phyloP scores from a whole-genome alignment of 768 basidiomycete genomes.

The Daedalea quercina region DNA sequence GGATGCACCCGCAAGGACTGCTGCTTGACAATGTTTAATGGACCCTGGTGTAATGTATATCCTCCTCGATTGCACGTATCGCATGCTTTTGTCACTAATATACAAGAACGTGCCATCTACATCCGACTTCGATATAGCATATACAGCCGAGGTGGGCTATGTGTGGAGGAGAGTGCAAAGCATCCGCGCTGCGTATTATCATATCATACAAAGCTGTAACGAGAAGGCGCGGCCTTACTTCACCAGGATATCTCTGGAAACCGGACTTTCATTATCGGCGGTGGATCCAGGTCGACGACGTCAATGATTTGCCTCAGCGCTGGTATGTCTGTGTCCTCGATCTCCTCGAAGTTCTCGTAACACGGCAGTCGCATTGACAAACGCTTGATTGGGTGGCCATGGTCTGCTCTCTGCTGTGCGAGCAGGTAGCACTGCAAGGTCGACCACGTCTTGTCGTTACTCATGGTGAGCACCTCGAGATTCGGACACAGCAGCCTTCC shows the following conservation, averaged over 20 bases:
- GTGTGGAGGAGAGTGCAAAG: not conserved
- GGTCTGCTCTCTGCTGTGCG: constrained; percentile 15
- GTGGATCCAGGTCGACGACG: constrained; percentile 22
- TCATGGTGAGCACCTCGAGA: constrained; percentile 18
- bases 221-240: not conserved
- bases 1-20: constrained; percentile 7
- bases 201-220: not conserved
- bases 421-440: constrained; percentile 21
- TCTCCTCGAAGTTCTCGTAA: constrained; percentile 22
- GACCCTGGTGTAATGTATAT: not conserved
- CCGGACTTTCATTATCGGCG: constrained; percentile 4
- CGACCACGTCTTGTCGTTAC: constrained; percentile 23
- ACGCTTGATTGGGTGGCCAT: constrained; percentile 16
- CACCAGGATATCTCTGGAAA: constrained; percentile 14
- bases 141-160: not conserved
- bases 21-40: not conserved
- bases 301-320: constrained; percentile 18
- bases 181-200: not conserved
- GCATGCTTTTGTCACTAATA: not conserved
- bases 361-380: constrained; percentile 20
- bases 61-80: not conserved
- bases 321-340: constrained; percentile 22
- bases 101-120: not conserved
- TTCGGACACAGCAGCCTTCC: constrained; percentile 16
- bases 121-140: not conserved